A percentile compares a stretch with the other conserved stretches of the same genome.
Conservation (phyloP, 1,284 basidiomycete species). For the Erythrobasidium hasegawianum region DNA sequence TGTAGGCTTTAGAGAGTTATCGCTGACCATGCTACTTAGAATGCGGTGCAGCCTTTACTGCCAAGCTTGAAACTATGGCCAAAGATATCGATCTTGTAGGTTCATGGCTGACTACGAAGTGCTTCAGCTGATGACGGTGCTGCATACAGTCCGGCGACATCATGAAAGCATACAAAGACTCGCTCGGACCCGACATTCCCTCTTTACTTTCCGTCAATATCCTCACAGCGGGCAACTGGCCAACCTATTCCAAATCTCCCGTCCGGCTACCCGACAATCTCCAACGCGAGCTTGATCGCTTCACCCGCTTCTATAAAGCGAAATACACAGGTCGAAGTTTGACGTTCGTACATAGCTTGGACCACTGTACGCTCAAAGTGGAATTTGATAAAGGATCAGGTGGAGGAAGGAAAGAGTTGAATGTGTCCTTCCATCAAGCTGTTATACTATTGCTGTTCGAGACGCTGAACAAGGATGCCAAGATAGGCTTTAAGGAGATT, state of each 20-base stretch:
- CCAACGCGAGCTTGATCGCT: slow-evolving; percentile 63
- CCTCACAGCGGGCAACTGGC: slow-evolving; percentile 58
- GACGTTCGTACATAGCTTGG: slow-evolving; percentile 77
- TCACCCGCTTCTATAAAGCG: slow-evolving; percentile 64
- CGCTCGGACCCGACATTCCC: slow-evolving; percentile 45
- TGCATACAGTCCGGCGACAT: slow-evolving; percentile 45
- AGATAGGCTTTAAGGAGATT: slow-evolving; percentile 66
- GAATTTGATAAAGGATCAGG: slow-evolving; percentile 56
- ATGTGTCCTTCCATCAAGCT: slow-evolving; percentile 85
- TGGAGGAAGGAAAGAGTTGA: slow-evolving; percentile 74
- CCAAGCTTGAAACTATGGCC: slow-evolving; percentile 85
- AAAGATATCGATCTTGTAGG: slow-evolving; percentile 64
- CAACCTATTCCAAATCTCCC: slow-evolving; percentile 48
- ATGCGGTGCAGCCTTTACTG: slow-evolving; percentile 78
- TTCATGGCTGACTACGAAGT: too few species aligned
- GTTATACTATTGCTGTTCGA: slow-evolving; percentile 89
- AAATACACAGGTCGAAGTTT: slow-evolving; percentile 68
- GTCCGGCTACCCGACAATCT: slow-evolving; percentile 52
- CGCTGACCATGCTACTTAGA: too few species aligned
- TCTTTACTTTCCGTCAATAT: slow-evolving; percentile 56
- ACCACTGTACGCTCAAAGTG: slow-evolving; percentile 65
- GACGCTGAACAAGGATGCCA: slow-evolving; percentile 51
- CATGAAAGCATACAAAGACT: slow-evolving; percentile 52
- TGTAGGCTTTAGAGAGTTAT: too few species aligned
- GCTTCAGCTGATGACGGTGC: too few species aligned